Conservation (phyloP, 352 stramenopile species). For the Halophytophthora batemanensis region DNA sequence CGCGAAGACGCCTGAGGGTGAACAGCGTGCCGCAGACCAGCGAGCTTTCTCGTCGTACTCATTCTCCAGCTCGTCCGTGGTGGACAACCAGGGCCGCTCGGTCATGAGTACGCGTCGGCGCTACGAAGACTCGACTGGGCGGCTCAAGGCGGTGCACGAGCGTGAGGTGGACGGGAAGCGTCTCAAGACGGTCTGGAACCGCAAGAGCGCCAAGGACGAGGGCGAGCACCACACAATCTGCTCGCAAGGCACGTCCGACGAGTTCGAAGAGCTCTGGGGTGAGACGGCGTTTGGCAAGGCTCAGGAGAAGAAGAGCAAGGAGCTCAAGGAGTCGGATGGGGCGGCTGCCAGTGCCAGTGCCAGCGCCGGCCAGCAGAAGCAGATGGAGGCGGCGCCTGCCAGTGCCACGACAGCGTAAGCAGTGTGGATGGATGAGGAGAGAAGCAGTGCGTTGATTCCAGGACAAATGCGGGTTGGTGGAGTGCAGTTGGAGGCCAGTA, state of each 20-base stretch:
- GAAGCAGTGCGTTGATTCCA: neutral
- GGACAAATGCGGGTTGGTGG: neutral
- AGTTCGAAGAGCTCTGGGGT: constrained; percentile 76
- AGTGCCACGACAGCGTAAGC: constrained; percentile 9
- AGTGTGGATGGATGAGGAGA: neutral
- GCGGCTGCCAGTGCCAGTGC: neutral
- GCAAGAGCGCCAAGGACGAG: constrained; percentile 55
- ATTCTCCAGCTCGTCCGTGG: constrained; percentile 67
- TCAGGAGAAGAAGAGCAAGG: constrained; percentile 55
- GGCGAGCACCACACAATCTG: constrained; percentile 64
- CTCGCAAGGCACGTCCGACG: constrained; percentile 47
- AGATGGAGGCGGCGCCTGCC: constrained; percentile 16
- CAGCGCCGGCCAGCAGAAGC: constrained; percentile 13
- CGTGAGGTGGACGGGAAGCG: constrained; percentile 57
- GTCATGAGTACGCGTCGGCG: constrained; percentile 70
- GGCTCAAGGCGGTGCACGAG: constrained; percentile 81
- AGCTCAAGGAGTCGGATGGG: constrained; percentile 46
- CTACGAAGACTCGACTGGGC: constrained; percentile 80
- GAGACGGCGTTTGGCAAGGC: constrained; percentile 69
- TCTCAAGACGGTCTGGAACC: constrained; percentile 80
- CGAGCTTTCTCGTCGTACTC: constrained; percentile 73
- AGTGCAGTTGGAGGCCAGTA: too few relatives aligned
- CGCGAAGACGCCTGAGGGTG: constrained; percentile 14
- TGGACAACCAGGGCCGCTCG: constrained; percentile 63
- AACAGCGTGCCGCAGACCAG: constrained; percentile 24